phyloP scores from a whole-genome alignment of 1,284 basidiomycete genomes.

The Cutaneotrichosporon dermatis region DNA sequence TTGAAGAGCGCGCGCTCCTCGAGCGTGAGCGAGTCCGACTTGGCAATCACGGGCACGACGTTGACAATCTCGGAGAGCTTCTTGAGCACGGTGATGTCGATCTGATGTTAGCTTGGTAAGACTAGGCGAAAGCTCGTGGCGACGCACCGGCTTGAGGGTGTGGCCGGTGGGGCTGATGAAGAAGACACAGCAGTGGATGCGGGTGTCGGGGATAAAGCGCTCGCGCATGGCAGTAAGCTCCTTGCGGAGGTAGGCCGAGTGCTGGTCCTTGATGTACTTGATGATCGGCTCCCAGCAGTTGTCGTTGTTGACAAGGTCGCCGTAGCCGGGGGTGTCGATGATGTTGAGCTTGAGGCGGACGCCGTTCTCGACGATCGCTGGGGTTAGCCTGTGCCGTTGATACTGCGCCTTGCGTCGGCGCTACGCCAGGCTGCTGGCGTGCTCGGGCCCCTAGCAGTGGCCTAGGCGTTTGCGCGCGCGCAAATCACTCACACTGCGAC shows the following conservation, averaged over 20 bases:
- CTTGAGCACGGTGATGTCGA: constrained; percentile 98
- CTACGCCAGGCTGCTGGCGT: no score
- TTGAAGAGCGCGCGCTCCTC: constrained; percentile 94
- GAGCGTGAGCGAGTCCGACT: constrained; percentile 90
- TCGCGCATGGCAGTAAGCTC: constrained; percentile 98
- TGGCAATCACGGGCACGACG: constrained; percentile 97
- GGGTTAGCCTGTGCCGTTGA: constrained; percentile 3
- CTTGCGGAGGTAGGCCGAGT: constrained; percentile 96
- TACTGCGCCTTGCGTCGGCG: no score
- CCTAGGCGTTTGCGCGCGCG: no score
- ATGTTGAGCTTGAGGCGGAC: constrained; percentile 95
- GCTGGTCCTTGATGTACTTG: constrained; percentile 90
- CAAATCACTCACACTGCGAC: constrained; percentile 69
- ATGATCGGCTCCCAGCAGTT: constrained; percentile 99
- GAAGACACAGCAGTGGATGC: constrained; percentile 97
- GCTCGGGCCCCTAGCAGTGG: no score
- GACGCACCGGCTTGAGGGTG: constrained; percentile 64
- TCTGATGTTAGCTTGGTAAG: constrained; percentile 42
- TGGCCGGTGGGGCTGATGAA: constrained; percentile 98
- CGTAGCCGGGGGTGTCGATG: constrained; percentile 97
- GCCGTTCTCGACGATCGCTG: constrained; percentile 94
- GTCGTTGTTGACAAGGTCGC: constrained; percentile 98
- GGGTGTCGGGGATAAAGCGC: constrained; percentile 95
- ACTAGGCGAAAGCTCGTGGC: background rate
- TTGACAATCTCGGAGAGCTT: constrained; percentile 98